Conservation (phyloP, 768 basidiomycete genomes). For the Hydnum rufescens region DNA sequence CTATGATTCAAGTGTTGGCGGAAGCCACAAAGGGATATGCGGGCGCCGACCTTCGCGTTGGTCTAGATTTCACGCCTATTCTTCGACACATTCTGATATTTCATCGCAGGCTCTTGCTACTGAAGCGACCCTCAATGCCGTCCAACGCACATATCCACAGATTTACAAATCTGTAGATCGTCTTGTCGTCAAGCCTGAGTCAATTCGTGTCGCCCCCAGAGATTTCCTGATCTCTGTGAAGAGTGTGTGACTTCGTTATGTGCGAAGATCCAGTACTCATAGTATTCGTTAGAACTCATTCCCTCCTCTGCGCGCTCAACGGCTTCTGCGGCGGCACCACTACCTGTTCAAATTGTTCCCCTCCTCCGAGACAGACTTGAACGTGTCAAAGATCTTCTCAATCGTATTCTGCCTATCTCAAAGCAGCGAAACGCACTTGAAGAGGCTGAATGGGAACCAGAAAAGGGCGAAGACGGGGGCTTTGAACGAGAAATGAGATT, state of each 20-base stretch:
- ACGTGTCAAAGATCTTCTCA: slow-evolving; percentile 49
- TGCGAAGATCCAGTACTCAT: too few relatives aligned
- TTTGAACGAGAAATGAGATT: slow-evolving; percentile 75
- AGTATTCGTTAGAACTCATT: slow-evolving; percentile 50
- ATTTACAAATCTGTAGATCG: slow-evolving; percentile 87
- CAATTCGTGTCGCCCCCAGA: slow-evolving; percentile 61
- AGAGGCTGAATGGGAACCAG: slow-evolving; percentile 87
- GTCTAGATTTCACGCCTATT: slow-evolving; percentile 16
- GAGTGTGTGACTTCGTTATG: slow-evolving; percentile 42
- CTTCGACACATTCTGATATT: not conserved
- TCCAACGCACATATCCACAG: slow-evolving; percentile 90
- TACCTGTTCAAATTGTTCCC: slow-evolving; percentile 71
- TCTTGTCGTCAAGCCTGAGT: slow-evolving; percentile 63
- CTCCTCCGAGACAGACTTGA: slow-evolving; percentile 51
- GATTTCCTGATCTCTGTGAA: slow-evolving; percentile 98
- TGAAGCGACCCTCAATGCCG: slow-evolving; percentile 89
- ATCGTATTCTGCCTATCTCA: slow-evolving; percentile 53
- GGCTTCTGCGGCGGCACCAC: slow-evolving; percentile 61
- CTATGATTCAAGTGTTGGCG: slow-evolving; percentile 35
- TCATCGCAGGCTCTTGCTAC: slow-evolving; percentile 74
- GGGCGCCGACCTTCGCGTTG: slow-evolving; percentile 84
- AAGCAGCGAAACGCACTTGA: slow-evolving; percentile 75
- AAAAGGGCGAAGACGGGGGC: slow-evolving; percentile 52
- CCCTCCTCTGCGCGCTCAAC: slow-evolving; percentile 89
- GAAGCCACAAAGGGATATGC: slow-evolving; percentile 93